phyloP scores from a whole-genome alignment of 768 basidiomycete species.

The Rhizopogon vulgaris region DNA sequence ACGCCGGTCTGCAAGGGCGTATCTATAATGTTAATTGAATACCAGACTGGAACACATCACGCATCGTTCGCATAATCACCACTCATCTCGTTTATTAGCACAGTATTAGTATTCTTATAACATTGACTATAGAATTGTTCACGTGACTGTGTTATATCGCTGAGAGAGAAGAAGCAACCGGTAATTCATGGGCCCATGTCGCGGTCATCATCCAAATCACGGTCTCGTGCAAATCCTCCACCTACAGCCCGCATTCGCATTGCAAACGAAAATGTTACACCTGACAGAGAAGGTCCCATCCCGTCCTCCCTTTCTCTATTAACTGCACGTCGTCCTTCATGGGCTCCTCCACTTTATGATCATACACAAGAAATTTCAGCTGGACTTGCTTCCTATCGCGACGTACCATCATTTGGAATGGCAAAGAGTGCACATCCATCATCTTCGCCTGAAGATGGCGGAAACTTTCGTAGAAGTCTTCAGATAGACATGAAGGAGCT shows the following conservation, averaged over 20 bases:
- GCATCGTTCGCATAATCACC: slow-evolving; percentile 22
- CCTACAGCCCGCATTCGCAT: slow-evolving; percentile 18
- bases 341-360: slow-evolving; percentile 26
- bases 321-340: slow-evolving; percentile 27
- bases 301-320: slow-evolving; percentile 25
- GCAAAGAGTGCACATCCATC: slow-evolving; percentile 13
- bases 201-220: slow-evolving; percentile 21
- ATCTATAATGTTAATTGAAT: slow-evolving; percentile 27
- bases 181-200: slow-evolving; percentile 11
- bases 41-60: slow-evolving; percentile 9
- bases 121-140: slow-evolving; percentile 14
- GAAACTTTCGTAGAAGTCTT: slow-evolving; percentile 51
- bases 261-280: slow-evolving; percentile 7
- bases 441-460: slow-evolving; percentile 45
- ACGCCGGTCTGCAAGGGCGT: slow-evolving; percentile 44
- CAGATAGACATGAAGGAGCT: slow-evolving; percentile 77
- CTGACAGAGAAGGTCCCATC: slow-evolving; percentile 18
- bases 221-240: slow-evolving; percentile 1
- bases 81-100: slow-evolving; percentile 14
- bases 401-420: slow-evolving; percentile 20
- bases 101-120: slow-evolving; percentile 23
- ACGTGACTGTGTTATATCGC: not conserved
- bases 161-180: not conserved
- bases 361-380: slow-evolving; percentile 17
- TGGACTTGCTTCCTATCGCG: slow-evolving; percentile 24